Percentiles rank a stretch among this genome's conserved stretches.
Conservation (phyloP, 768 basidiomycete species). For the Ephemerocybe angulata region DNA sequence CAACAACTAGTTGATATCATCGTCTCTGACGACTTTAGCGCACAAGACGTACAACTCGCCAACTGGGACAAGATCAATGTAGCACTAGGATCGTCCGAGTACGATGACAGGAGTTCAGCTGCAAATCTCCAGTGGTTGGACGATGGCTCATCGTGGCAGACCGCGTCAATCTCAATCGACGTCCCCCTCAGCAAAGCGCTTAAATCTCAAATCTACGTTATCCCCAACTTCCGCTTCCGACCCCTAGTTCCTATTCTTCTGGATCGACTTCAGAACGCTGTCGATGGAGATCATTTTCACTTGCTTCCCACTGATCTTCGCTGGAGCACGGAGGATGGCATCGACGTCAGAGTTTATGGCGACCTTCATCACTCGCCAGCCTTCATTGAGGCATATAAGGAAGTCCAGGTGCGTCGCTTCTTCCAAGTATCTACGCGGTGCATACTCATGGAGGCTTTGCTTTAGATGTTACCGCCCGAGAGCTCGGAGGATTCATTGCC, state of each 20-base stretch:
- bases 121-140: background rate
- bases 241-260: constrained; percentile 1
- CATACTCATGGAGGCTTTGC: no score
- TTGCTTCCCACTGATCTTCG: constrained; percentile 13
- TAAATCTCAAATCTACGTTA: background rate
- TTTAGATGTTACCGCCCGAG: background rate
- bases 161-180: background rate
- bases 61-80: background rate
- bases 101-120: background rate
- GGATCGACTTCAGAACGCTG: background rate
- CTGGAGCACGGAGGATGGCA: constrained; percentile 3
- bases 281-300: constrained; percentile 11
- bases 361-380: constrained; percentile 19
- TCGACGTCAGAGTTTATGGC: constrained; percentile 11
- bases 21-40: background rate
- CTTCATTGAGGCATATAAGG: constrained; percentile 15
- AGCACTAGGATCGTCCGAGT: background rate
- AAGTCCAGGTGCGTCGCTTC: background rate
- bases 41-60: background rate
- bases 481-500: constrained; percentile 13
- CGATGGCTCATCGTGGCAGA: background rate
- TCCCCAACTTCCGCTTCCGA: background rate
- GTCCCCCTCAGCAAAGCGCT: background rate
- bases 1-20: background rate
- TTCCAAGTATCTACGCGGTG: background rate